Evolutionary conservation across 1,139 yeast species (phyloP).

Genomic region (Blastobotrys indianensis): DNA sequence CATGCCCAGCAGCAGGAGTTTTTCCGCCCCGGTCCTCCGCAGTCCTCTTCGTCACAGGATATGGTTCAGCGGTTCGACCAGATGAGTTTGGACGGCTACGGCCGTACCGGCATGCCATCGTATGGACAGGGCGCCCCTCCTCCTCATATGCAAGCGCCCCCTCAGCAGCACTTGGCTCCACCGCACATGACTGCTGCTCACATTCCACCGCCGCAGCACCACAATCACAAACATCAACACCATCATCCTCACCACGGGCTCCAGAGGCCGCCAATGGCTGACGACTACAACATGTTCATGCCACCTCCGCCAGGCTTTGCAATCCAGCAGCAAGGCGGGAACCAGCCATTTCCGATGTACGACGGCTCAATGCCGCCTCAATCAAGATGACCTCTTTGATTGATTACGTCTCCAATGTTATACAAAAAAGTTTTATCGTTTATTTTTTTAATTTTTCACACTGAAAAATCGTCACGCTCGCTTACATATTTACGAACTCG

Average conservation of each 20-base stretch:
- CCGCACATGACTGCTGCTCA: slow-evolving; percentile 6
- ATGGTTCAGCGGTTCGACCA: slow-evolving; percentile 18
- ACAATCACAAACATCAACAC: background rate
- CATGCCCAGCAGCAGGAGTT: slow-evolving; percentile 1
- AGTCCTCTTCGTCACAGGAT: slow-evolving; percentile 2
- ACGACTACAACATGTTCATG: background rate
- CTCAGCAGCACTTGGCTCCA: background rate
- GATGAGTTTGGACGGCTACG: slow-evolving; percentile 9
- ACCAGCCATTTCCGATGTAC: slow-evolving; percentile 5
- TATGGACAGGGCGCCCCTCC: background rate
- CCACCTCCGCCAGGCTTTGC: slow-evolving; percentile 5
- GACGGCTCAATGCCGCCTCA: background rate
- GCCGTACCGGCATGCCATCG: background rate
- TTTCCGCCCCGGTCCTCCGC: slow-evolving; percentile 8
- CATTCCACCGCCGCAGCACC: slow-evolving; percentile 6
- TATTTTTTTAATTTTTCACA: no score
- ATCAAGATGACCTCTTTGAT: no score
- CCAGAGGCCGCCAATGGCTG: background rate
- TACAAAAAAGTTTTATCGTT: no score
- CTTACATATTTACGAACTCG: no score
- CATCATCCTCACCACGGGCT: slow-evolving; percentile 1
- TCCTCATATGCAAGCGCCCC: no score
- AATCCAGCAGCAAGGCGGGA: no score
- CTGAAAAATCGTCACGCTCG: no score
- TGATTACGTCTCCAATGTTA: no score